A percentile compares a stretch with the other conserved stretches of the same genome.
Evolutionary conservation across 768 basidiomycete genomes (phyloP).

Genomic region (Boletus fagicola): DNA sequence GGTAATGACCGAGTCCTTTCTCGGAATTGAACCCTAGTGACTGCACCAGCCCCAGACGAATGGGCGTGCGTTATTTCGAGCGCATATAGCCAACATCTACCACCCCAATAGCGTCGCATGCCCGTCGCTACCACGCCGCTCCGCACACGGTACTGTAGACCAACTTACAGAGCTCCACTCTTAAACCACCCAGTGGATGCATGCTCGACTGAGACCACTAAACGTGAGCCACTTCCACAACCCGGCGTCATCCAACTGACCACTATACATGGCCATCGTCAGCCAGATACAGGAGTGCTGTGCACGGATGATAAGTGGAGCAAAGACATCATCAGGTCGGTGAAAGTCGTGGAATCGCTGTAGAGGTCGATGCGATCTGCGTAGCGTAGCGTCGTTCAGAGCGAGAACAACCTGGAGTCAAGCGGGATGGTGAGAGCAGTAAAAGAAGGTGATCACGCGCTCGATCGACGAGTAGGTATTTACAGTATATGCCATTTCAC

Average conservation of each 20-base stretch:
- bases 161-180: background rate
- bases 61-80: background rate
- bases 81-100: conserved; percentile 4
- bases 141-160: background rate
- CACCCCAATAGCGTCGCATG: background rate
- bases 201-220: background rate
- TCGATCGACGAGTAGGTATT: too few species aligned
- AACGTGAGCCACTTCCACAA: conserved; percentile 12
- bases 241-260: conserved; percentile 8
- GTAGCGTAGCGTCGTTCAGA: too few species aligned
- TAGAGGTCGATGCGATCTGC: too few species aligned
- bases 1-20: too few species aligned
- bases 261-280: background rate
- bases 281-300: conserved; percentile 5
- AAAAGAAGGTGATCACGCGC: too few species aligned
- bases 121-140: background rate
- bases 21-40: background rate
- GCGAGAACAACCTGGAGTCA: too few species aligned
- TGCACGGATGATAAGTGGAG: conserved; percentile 6
- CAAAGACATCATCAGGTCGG: background rate
- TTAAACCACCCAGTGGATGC: background rate
- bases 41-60: background rate
- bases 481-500: too few species aligned
- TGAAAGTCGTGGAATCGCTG: background rate
- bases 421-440: too few species aligned